Conservation (phyloP, 2,329 filamentous ascomycete genomes). For the Colletotrichum sp. region DNA sequence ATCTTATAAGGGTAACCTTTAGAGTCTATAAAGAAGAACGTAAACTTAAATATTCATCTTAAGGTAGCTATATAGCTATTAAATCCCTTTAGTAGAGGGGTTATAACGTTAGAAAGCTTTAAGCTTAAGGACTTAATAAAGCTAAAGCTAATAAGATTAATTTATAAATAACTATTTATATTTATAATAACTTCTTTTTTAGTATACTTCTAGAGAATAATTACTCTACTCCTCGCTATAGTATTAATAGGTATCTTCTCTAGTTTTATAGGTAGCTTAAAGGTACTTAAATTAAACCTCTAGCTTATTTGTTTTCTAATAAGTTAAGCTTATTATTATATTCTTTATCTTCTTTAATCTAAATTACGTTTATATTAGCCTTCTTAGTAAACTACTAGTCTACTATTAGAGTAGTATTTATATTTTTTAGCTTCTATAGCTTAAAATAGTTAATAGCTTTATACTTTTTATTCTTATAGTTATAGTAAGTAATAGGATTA, state of each 20-base stretch:
- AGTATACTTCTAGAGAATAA: no score
- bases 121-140: background rate
- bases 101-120: background rate
- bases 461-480: background rate
- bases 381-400: background rate
- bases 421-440: background rate
- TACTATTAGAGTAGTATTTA: background rate
- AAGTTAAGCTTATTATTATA: background rate
- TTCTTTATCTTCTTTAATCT: background rate
- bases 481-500: background rate
- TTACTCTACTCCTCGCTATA: no score
- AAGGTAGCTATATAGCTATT: background rate
- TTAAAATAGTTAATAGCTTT: background rate
- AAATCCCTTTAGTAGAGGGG: background rate
- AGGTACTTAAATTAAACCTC: accelerated
- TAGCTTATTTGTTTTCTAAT: background rate
- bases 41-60: background rate
- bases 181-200: background rate
- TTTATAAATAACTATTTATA: background rate
- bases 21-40: background rate
- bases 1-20: background rate
- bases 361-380: background rate
- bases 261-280: no score
- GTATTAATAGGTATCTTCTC: no score
- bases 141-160: background rate